These are phyloP conservation scores for Scytalidium sp. DNA, from an alignment of 2,329 filamentous ascomycete species.

Conservation along the genomic window DNA sequence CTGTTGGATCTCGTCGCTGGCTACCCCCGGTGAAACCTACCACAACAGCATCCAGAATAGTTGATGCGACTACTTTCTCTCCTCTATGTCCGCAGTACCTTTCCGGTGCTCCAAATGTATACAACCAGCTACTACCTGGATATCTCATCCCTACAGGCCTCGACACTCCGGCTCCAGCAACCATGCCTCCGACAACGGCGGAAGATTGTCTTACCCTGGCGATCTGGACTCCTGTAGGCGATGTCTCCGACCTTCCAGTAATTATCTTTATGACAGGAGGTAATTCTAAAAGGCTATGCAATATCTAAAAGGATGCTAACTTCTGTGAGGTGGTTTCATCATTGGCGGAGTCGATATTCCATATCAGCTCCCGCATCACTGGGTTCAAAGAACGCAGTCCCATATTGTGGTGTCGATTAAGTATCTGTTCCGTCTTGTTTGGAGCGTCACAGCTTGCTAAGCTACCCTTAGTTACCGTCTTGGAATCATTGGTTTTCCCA, in stretches of 20 bases:
- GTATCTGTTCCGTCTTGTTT: neutral
- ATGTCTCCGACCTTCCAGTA: constrained; percentile 25
- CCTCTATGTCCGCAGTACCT: constrained; percentile 16
- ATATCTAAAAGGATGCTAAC: too few relatives aligned
- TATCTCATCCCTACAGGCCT: constrained; percentile 14
- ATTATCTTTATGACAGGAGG: constrained; percentile 42
- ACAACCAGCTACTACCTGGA: constrained; percentile 9
- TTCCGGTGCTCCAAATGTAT: constrained; percentile 7
- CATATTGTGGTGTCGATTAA: constrained; percentile 28
- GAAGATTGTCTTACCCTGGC: constrained; percentile 37
- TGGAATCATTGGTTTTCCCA: constrained; percentile 40
- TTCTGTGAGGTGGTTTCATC: constrained; percentile 13
- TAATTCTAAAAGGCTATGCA: too few relatives aligned
- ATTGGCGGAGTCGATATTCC: constrained; percentile 7
- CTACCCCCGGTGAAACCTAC: constrained; percentile 20
- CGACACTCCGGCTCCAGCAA: too few relatives aligned
- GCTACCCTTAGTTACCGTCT: constrained; percentile 41
- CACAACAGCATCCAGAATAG: constrained; percentile 5
- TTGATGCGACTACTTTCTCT: constrained; percentile 15
- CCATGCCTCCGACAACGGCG: constrained; percentile 16
- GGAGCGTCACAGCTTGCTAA: too few relatives aligned
- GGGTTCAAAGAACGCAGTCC: constrained; percentile 9
- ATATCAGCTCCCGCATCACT: constrained; percentile 6
- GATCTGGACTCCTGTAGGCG: constrained; percentile 26
- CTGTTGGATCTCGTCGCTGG: constrained; percentile 34